A percentile compares a stretch with the other conserved stretches of the same genome.
Evolutionary conservation across 192 early-diverging fungal genomes (phyloP).

Genomic region (Coemansia sp.): DNA sequence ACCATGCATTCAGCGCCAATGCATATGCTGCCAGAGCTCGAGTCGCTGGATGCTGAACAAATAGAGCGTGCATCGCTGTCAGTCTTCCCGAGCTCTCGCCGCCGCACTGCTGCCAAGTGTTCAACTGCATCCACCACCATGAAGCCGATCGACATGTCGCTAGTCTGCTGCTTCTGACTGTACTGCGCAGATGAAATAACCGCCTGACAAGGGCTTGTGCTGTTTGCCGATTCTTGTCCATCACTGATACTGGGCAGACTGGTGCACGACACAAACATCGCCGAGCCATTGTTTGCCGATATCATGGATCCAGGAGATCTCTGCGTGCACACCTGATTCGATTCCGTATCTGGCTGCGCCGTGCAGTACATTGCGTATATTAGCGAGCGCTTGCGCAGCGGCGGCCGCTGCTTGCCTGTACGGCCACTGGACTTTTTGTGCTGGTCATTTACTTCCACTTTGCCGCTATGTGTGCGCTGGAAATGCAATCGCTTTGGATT

Average conservation of each 20-base stretch:
- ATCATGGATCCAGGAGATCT: not conserved
- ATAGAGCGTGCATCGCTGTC: conserved; percentile 12
- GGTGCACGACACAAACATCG: conserved; percentile 32
- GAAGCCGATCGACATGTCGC: conserved; percentile 15
- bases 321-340: not conserved
- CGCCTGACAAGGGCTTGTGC: not conserved
- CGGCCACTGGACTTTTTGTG: not conserved
- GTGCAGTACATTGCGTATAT: conserved; percentile 53
- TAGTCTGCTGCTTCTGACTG: conserved; percentile 1
- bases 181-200: not conserved
- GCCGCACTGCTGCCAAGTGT: conserved; percentile 9
- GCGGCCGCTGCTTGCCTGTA: conserved; percentile 11
- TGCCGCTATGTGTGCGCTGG: not conserved
- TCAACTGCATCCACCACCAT: conserved; percentile 17
- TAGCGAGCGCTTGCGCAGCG: conserved; percentile 47
- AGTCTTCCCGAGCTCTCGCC: not conserved
- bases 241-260: conserved; percentile 15
- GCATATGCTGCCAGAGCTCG: conserved; percentile 20
- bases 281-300: conserved; percentile 15
- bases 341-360: conserved; percentile 13
- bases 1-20: conserved; percentile 17
- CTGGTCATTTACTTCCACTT: not conserved
- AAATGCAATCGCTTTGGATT: not conserved
- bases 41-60: conserved; percentile 10
- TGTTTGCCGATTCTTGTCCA: not conserved